Percentiles rank a stretch among this genome's conserved stretches.
Evolutionary conservation across 345 rosid genomes (phyloP).

Genomic region (Arabidopsis arenosa): DNA sequence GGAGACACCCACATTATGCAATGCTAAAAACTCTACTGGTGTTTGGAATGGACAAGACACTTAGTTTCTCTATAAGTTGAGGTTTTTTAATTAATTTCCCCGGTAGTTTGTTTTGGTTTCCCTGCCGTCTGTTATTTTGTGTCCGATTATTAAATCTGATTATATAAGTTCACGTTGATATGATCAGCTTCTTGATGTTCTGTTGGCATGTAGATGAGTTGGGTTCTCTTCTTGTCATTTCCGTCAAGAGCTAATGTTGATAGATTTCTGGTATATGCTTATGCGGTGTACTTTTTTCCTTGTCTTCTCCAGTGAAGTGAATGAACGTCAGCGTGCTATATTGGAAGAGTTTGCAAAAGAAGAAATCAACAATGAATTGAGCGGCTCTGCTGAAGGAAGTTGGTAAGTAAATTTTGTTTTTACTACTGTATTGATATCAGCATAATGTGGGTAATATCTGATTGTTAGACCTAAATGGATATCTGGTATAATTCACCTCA

Average conservation of each 20-base stretch:
- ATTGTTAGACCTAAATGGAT: conserved; percentile 25
- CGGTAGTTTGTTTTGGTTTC: background rate
- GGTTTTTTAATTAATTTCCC: background rate
- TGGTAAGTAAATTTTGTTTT: conserved; percentile 55
- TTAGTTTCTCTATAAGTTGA: conserved; percentile 11
- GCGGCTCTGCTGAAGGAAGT: conserved; percentile 51
- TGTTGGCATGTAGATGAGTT: conserved; percentile 8
- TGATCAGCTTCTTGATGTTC: conserved; percentile 7
- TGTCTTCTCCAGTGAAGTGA: conserved; percentile 54
- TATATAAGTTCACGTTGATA: conserved; percentile 2
- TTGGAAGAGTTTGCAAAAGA: conserved; percentile 89
- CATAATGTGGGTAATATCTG: conserved; percentile 18
- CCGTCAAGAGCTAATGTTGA: background rate
- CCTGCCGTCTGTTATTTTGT: background rate
- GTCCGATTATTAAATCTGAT: background rate
- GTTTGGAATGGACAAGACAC: background rate
- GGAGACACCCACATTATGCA: conserved; percentile 6
- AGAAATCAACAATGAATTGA: conserved; percentile 66
- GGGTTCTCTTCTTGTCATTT: conserved; percentile 16
- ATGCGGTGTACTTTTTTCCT: conserved; percentile 22
- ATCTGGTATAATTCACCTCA: conserved; percentile 13
- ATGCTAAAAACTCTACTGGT: conserved; percentile 15
- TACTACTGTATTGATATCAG: conserved; percentile 11
- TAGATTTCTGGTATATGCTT: background rate
- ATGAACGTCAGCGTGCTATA: conserved; percentile 76